Base-by-base conservation (phyloP, 2,329 filamentous ascomycete genomes). In the Aspergillus melleus region DNA sequence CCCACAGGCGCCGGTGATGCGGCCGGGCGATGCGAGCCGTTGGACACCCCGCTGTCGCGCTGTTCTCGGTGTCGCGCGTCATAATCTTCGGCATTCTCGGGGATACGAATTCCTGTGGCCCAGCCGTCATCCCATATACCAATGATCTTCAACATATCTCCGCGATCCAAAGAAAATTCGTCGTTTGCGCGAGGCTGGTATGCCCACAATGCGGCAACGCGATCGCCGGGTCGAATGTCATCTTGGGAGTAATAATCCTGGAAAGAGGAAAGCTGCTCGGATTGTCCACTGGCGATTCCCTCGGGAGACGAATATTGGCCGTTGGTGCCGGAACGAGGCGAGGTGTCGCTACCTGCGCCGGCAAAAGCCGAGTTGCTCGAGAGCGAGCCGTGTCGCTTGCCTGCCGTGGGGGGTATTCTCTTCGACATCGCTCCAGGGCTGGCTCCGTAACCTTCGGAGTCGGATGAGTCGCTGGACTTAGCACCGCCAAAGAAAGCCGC, bases 41-140 rank as follows among this genome's bases (percentile, higher is more conserved):
- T 90, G 50, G 92, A 97, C 49, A 98, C 90, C 59, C 95, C 95
- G 70, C 94, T 98, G 77, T 99, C 95, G 62, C 95, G 87, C 72
- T 96, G 92, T 36, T 87, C 81, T 70, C 90, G 88, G 69, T 87
- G 86, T 64, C 89, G 85, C 49, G 85, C 84, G 68, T 96, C 91
- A 88, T 92, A 97, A 64, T 97, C 91, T 62, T 98, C 94, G 2
- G 92, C 92, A 57, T 87, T 85, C 69, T 96, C 91, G 56, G 89
- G 84, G 58, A 96, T 80, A 72, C 96, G 84, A 57, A 97, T 85
- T 69, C 95, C 95, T 1, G 95, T 99, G 11, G 95, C 95, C 95
- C 95, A 99, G 51, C 95, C 95, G 74, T 99, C 95, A 71, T 99
- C 95, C 95, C 95, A 99, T 66, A 99, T 99, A 63, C 95, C 95